These are phyloP conservation scores for Dorcoceras hygrometricum DNA, from an alignment of 257 asterid genomes.

Conservation along the genomic window DNA sequence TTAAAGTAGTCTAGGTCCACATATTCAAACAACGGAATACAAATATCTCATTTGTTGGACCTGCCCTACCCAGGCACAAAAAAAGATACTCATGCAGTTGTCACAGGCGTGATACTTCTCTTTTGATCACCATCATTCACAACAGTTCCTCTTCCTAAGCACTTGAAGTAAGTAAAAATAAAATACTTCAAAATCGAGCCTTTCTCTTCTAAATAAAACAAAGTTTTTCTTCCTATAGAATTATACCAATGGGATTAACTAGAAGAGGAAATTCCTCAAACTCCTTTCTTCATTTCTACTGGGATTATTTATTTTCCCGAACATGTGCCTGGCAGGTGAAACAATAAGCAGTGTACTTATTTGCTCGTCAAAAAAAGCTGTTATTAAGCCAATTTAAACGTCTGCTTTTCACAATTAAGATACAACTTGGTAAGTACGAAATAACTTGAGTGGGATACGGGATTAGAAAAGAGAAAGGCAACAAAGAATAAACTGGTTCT, in stretches of 20 bases:
- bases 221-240: too few relatives aligned
- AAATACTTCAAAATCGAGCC: too few relatives aligned
- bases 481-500: too few relatives aligned
- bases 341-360: neutral
- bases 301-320: neutral
- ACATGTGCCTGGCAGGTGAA: neutral
- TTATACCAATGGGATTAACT: too few relatives aligned
- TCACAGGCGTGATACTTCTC: neutral
- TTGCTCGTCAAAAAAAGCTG: neutral
- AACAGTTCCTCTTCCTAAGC: neutral
- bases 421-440: neutral
- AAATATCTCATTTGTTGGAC: conserved; percentile 4
- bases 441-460: too few relatives aligned
- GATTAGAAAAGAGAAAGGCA: too few relatives aligned
- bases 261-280: neutral
- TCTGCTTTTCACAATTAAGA: too few relatives aligned
- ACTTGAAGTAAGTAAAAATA: neutral
- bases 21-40: neutral
- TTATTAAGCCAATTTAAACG: neutral
- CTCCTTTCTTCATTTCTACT: conserved; percentile 5
- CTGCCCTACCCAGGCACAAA: neutral
- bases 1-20: conserved; percentile 10
- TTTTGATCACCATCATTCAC: neutral
- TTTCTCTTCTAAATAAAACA: too few relatives aligned
- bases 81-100: conserved; percentile 17